Evolutionary conservation across 2,329 filamentous ascomycete genomes (phyloP).

Genomic region (Fusarium sacchari): DNA sequence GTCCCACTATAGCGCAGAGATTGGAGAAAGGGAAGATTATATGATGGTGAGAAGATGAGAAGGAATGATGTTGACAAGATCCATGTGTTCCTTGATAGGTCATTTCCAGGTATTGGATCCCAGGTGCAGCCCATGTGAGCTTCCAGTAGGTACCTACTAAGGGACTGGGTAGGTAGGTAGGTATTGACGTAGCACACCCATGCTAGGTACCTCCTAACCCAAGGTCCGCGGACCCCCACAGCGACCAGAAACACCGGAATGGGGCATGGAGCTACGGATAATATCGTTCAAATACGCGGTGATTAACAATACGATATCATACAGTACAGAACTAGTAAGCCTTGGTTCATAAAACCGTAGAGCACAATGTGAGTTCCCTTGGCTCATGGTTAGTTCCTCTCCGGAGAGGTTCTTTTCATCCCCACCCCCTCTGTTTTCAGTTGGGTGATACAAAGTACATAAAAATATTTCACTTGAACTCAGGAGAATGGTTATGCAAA

Average conservation of each 20-base stretch:
- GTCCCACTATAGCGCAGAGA: constrained; percentile 33
- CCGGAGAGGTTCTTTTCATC: not conserved
- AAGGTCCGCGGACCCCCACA: constrained; percentile 13
- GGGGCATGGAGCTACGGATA: constrained; percentile 8
- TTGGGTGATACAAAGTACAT: not conserved
- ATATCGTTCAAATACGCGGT: constrained; percentile 10
- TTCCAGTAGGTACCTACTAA: no score
- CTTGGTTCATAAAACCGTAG: not conserved
- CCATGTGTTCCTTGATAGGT: constrained; percentile 28
- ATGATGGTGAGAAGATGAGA: constrained; percentile 31
- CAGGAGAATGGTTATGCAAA: constrained; percentile 28
- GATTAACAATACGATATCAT: not conserved
- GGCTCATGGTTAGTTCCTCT: not conserved
- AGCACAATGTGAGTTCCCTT: not conserved
- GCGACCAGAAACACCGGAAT: constrained; percentile 16
- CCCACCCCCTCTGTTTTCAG: not conserved
- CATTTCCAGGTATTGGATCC: not conserved
- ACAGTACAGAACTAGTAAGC: constrained; percentile 2
- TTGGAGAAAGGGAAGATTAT: constrained; percentile 10
- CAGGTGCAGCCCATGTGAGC: not conserved
- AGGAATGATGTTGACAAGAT: constrained; percentile 39
- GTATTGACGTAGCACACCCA: constrained; percentile 26
- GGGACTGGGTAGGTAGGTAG: no score
- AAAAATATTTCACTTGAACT: constrained; percentile 8
- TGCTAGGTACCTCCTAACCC: not conserved